These are phyloP conservation scores for Thraustochytrium sp. DNA, from an alignment of 352 stramenopile genomes.

Conservation along the genomic window DNA sequence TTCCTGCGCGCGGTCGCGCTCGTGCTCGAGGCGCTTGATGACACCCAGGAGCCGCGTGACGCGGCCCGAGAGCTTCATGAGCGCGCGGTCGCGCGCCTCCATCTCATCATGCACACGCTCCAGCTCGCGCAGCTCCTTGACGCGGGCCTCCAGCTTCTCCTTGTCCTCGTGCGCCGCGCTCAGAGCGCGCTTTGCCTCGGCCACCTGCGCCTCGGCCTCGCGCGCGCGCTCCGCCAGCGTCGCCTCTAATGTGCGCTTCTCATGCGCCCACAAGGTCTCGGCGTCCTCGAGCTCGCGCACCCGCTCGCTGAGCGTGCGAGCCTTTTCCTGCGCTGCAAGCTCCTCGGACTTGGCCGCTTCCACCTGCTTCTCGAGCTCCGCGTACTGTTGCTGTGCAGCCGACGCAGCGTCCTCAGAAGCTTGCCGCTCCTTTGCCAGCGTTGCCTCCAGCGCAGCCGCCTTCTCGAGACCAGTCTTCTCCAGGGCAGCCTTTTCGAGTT, in stretches of 20 bases:
- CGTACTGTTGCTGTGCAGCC: not conserved
- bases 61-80: not conserved
- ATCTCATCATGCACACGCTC: not conserved
- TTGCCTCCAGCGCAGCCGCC: not conserved
- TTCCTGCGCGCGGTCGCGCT: constrained; percentile 16
- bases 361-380: not conserved
- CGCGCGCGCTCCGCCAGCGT: not conserved
- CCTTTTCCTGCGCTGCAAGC: not conserved
- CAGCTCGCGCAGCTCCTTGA: not conserved
- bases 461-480: not conserved
- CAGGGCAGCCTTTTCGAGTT: not conserved
- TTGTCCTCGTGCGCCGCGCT: not conserved
- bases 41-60: not conserved
- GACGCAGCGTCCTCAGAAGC: not conserved
- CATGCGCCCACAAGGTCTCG: not conserved
- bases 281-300: not conserved
- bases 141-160: not conserved
- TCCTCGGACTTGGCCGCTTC: not conserved
- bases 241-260: not conserved
- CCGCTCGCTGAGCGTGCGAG: not conserved
- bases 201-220: not conserved
- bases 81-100: not conserved
- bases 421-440: not conserved
- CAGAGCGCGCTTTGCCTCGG: not conserved
- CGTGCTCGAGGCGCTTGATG: not conserved